Evolutionary conservation across 2,329 filamentous ascomycete genomes (phyloP).

Genomic region (Ophiostoma ulmi): DNA sequence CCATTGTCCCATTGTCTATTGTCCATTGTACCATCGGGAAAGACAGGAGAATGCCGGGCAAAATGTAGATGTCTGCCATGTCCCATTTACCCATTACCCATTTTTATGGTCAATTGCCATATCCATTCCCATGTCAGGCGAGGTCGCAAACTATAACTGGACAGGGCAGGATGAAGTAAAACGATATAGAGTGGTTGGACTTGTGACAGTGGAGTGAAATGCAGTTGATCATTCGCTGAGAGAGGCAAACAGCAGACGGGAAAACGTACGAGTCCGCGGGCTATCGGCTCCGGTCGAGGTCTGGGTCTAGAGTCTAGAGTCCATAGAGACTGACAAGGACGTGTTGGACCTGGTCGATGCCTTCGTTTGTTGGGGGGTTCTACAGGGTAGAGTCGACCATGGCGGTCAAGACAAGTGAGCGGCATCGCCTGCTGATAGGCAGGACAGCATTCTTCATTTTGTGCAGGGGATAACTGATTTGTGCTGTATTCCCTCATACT

Average conservation of each 20-base stretch:
- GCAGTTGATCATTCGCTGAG: background rate
- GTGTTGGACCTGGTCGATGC: too few relatives aligned
- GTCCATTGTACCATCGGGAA: background rate
- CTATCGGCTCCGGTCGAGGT: conserved; percentile 1
- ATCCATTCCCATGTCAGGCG: background rate
- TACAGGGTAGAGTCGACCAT: background rate
- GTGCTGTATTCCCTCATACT: background rate
- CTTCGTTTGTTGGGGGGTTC: too few relatives aligned
- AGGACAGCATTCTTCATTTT: background rate
- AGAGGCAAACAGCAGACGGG: background rate
- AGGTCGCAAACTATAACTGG: background rate
- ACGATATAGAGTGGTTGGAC: background rate
- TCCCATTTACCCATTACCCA: background rate
- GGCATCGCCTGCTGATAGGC: conserved; percentile 6
- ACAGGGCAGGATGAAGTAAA: background rate
- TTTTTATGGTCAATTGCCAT: background rate
- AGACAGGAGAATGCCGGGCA: background rate
- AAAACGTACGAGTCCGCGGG: conserved; percentile 7
- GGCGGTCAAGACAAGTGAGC: background rate
- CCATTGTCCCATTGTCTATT: background rate
- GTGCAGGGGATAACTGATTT: background rate
- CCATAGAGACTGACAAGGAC: too few relatives aligned
- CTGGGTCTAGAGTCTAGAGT: background rate
- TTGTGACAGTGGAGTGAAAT: background rate
- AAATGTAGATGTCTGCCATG: background rate